Evolutionary conservation across 2,329 filamentous ascomycete species (phyloP), one percentile per base, ranked within the genome.

Genomic region (Talaromyces sp.): DNA sequence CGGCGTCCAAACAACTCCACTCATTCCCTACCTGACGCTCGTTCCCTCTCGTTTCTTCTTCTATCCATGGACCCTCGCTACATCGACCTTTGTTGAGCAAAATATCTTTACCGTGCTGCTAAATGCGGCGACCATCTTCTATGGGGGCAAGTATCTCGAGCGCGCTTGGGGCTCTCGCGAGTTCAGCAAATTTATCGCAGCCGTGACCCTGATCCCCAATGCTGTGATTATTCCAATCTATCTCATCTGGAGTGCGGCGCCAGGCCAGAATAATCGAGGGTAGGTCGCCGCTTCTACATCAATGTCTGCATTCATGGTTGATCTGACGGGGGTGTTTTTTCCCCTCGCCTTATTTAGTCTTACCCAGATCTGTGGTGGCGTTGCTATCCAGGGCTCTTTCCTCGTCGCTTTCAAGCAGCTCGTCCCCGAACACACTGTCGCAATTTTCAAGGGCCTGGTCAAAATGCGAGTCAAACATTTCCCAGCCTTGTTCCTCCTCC

Each of bases 371-470:
- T 90, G 89, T 63, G 94, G 94, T 63, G 92, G 91, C 50, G 87
- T 96, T 58, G 86, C 92, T 14, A 80, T 97, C 52, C 93, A 97
- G 73, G 91, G 94, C 42, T 87, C 89, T 56, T 97, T 97, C 77
- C 88, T 99, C 56, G 90, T 97, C 65, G 90, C 93, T 49, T 96
- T 97, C 76, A 97, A 96, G 76, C 94, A 99, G 75, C 89, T 99
- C 45, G 89, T 97, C 32, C 94, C 94, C 19, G 92, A 96, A 57
- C 94, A 99, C 74, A 99, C 94, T 10, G 93, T 97, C 48, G 94
- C 93, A 4, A 84, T 99, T 53, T 93, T 96, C 77, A 88, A 89
- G 60, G 91, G 91, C 59, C 78, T 96, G 56, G 72, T 97, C 54
- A 96, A 94, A 55, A 86, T 97, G 72, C 89, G 93, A 62, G 91